phyloP scores from a whole-genome alignment of 108 stramenopile genomes.

The Discostella stelligeroides region DNA sequence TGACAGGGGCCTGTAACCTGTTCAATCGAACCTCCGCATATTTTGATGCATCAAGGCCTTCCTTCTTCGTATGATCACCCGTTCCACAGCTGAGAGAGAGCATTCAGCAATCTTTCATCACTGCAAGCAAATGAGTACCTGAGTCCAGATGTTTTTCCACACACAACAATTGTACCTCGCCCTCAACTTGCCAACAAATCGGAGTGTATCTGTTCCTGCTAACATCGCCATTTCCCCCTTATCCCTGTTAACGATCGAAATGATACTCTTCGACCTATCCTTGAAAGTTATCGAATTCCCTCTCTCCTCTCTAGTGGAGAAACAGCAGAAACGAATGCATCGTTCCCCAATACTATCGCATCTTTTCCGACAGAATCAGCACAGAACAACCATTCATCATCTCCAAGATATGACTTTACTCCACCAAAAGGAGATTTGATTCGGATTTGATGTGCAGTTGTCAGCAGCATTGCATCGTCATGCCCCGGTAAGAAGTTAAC shows the following conservation, averaged over 20 bases:
- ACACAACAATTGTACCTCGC: conserved; percentile 33
- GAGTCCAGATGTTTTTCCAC: conserved; percentile 16
- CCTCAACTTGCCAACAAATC: conserved; percentile 33
- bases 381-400: conserved; percentile 40
- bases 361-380: background rate
- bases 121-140: conserved; percentile 28
- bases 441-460: conserved; percentile 48
- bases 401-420: conserved; percentile 42
- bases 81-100: conserved; percentile 24
- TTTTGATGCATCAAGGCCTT: background rate
- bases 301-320: conserved; percentile 19
- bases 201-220: conserved; percentile 15
- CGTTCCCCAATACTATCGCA: conserved; percentile 10
- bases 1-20: conserved; percentile 30
- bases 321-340: conserved; percentile 21
- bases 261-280: conserved; percentile 24
- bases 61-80: background rate
- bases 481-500: conserved; percentile 38
- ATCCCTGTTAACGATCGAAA: conserved; percentile 30
- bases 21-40: conserved; percentile 8
- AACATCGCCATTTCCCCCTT: conserved; percentile 23
- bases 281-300: conserved; percentile 1
- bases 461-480: conserved; percentile 60
- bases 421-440: conserved; percentile 66
- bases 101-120: conserved; percentile 39